Conservation (phyloP, 192 early-diverging fungal species). For the Backusella circina region DNA sequence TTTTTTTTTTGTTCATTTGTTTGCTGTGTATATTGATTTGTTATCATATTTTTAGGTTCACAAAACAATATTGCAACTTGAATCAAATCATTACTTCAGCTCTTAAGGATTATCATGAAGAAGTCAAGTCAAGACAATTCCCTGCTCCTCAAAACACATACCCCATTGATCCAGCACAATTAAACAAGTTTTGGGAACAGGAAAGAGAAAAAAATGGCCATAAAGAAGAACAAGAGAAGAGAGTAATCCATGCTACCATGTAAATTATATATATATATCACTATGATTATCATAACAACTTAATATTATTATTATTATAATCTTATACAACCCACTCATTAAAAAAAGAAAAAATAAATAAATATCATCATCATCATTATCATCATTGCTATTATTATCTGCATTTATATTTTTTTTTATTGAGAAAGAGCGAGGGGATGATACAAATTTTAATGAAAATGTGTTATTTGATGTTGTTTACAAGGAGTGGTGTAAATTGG, state of each 20-base stretch:
- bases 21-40: not conserved
- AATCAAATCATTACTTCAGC: constrained; percentile 72
- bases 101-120: constrained; percentile 64
- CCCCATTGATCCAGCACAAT: constrained; percentile 60
- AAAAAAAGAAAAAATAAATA: not conserved
- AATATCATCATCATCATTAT: not conserved
- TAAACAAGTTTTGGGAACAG: constrained; percentile 37
- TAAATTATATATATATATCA: not conserved
- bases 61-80: constrained; percentile 81
- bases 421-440: not conserved
- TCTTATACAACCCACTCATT: not conserved
- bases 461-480: not conserved
- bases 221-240: not conserved
- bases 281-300: no score
- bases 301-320: not conserved
- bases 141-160: constrained; percentile 82
- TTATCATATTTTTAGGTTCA: constrained; percentile 61
- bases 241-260: not conserved
- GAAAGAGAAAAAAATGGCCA: constrained; percentile 6
- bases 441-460: constrained; percentile 1
- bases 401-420: not conserved
- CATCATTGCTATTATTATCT: not conserved
- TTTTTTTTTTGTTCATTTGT: not conserved
- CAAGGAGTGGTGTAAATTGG: not conserved
- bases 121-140: constrained; percentile 76